These are phyloP conservation scores for Musa schizocarpa DNA, from an alignment of 176 grass and related monocot genomes.

Conservation along the genomic window DNA sequence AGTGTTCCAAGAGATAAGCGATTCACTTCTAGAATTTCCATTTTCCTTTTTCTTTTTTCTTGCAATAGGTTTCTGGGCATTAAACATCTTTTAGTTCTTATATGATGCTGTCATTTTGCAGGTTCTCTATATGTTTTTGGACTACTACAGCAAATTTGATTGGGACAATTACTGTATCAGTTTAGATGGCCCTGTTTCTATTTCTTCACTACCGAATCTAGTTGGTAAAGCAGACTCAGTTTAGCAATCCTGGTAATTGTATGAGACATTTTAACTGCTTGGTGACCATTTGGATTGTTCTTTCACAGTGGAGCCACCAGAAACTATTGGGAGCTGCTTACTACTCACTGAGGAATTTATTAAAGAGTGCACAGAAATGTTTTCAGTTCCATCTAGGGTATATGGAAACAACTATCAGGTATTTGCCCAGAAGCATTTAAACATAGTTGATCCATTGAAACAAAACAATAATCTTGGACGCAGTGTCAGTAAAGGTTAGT, in stretches of 20 bases:
- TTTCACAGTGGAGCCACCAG: constrained; percentile 43
- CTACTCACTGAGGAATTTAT: constrained; percentile 49
- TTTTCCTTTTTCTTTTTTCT: constrained; percentile 3
- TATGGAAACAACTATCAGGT: constrained; percentile 31
- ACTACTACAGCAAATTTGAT: constrained; percentile 93
- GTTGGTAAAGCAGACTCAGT: constrained; percentile 47
- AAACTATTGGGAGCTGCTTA: constrained; percentile 33
- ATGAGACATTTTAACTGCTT: neutral
- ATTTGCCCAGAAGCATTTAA: constrained; percentile 63
- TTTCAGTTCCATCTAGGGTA: constrained; percentile 35
- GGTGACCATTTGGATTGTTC: constrained; percentile 15
- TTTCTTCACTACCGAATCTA: constrained; percentile 74
- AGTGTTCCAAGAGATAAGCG: constrained; percentile 15
- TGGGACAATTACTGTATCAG: constrained; percentile 79
- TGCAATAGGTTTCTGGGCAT: neutral
- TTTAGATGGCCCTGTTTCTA: constrained; percentile 52
- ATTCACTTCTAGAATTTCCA: neutral
- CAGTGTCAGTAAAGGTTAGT: constrained; percentile 84
- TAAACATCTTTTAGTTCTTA: neutral
- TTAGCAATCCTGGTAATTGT: constrained; percentile 4
- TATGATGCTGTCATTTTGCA: constrained; percentile 26
- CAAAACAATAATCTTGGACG: constrained; percentile 84
- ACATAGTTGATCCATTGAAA: constrained; percentile 90
- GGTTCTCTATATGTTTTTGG: constrained; percentile 90
- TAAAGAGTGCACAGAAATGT: constrained; percentile 32